Evolutionary conservation across 192 early-diverging fungal genomes (phyloP).

Genomic region (Dispira simplex): DNA sequence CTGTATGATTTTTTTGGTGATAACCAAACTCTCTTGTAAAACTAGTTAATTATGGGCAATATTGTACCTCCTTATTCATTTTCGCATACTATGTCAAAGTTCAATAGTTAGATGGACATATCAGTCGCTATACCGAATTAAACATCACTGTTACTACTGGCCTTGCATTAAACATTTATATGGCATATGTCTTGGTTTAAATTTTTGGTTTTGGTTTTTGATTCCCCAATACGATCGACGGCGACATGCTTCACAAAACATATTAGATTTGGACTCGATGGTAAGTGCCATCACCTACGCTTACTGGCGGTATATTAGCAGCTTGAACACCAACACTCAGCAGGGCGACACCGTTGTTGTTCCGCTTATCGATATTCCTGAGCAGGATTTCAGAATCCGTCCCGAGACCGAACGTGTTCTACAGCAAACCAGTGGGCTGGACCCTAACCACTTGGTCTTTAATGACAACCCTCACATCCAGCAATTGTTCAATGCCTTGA

Average conservation of each 20-base stretch:
- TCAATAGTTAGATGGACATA: neutral
- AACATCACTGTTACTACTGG: neutral
- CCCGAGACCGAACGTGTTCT: slow-evolving; percentile 18
- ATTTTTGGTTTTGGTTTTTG: no score
- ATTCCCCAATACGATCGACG: neutral
- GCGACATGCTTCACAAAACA: neutral
- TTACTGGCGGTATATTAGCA: slow-evolving; percentile 13
- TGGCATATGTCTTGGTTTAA: neutral
- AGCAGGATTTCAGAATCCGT: slow-evolving; percentile 18
- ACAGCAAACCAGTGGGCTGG: slow-evolving; percentile 1
- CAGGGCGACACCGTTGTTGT: slow-evolving; percentile 3
- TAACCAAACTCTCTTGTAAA: neutral
- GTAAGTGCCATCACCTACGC: slow-evolving; percentile 24
- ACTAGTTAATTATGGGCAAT: neutral
- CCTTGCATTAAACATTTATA: neutral
- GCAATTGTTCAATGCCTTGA: neutral
- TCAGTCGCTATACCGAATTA: neutral
- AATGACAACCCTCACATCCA: slow-evolving; percentile 19
- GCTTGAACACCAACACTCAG: no score
- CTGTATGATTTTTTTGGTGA: neutral
- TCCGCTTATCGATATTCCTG: slow-evolving; percentile 22
- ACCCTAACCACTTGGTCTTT: slow-evolving; percentile 16
- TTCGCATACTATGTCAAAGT: neutral
- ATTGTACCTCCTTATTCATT: neutral
- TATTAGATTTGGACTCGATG: slow-evolving; percentile 26